Evolutionary conservation across 768 basidiomycete species (phyloP), one percentile per base, ranked within the genome.

Genomic region (Boletus subparvulus): DNA sequence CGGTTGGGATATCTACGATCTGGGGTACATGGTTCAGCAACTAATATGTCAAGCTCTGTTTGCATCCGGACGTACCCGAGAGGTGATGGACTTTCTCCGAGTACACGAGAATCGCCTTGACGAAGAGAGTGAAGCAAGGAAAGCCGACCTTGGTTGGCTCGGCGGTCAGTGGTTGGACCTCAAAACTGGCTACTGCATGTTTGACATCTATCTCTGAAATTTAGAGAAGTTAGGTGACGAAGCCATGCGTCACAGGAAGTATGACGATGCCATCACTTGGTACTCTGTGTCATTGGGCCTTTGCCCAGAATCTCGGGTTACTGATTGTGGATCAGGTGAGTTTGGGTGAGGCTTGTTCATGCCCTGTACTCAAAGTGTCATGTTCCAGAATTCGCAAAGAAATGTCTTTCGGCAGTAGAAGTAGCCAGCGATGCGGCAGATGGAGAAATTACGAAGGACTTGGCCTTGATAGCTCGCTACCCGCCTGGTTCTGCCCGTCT

Each of bases 141-240:
- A 13, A 19, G 56, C 41, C 28, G 36, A 54, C 14, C 55, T 64
- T 35, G 47, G 62, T 35, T 55, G 24, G 47, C 14, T 61, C 8
- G 36, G 55, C 19, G 63, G 63, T 64, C 19, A 53, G 62, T 11
- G 12, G 7, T 32, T 41, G 4, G 4, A 6, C 26, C 14, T 32
- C 17, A 14, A 8, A 55, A 45, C 8, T 33, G 10, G n/a, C 13
- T 14, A 14, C 14, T 33, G 14, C 12, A 24, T 33, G 30, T 21
- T 42, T 41, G 35, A 42, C 12, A 21, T 5, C 6, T 14, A 4
- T 17, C 24, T 10, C 7, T 4, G 8, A 32, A 32, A 11, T 39
- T 33, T 30, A 64, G 63, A 64, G 37, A 32, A 4, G 13, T 58
- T 64, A 2, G 63, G 63, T 4, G 59, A 61, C 26, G 39, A 58